Evolutionary conservation across 371 early-diverging fungal species (phyloP).

Genomic region (Zychaea mexicana): DNA sequence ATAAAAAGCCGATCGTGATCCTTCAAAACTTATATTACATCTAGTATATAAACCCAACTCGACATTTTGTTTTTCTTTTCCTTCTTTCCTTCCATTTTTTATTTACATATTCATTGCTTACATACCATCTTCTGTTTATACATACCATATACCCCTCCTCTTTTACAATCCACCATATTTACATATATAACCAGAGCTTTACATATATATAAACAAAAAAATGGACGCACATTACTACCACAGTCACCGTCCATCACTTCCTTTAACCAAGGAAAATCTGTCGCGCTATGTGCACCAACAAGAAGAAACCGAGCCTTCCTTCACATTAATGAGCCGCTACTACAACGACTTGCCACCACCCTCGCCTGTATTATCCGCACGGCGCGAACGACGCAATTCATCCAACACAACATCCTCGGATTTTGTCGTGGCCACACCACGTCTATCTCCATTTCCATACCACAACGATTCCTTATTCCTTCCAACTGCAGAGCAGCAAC

Average conservation of each 20-base stretch:
- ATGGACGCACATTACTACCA: not conserved
- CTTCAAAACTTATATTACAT: not conserved
- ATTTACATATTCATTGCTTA: not conserved
- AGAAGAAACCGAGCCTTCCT: constrained; percentile 9
- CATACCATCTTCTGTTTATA: too few relatives aligned
- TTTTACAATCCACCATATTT: too few relatives aligned
- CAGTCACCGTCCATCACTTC: constrained; percentile 4
- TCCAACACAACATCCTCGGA: constrained; percentile 17
- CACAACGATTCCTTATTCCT: constrained; percentile 31
- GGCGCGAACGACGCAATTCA: constrained; percentile 11
- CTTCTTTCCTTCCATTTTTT: not conserved
- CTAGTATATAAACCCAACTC: not conserved
- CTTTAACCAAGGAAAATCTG: constrained; percentile 23
- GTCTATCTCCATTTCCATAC: constrained; percentile 25
- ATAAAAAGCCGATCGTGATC: not conserved
- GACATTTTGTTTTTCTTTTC: not conserved
- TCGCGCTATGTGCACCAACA: constrained; percentile 1
- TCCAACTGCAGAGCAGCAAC: constrained; percentile 23
- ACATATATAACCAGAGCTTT: not conserved
- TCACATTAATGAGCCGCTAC: constrained; percentile 14
- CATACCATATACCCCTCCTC: too few relatives aligned
- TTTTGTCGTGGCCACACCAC: constrained; percentile 24
- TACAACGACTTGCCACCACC: constrained; percentile 19
- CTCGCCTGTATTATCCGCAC: constrained; percentile 4
- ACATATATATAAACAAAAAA: not conserved